Conservation (phyloP, 805 yeast species). For the Kodamaea hsintzibuensis region DNA sequence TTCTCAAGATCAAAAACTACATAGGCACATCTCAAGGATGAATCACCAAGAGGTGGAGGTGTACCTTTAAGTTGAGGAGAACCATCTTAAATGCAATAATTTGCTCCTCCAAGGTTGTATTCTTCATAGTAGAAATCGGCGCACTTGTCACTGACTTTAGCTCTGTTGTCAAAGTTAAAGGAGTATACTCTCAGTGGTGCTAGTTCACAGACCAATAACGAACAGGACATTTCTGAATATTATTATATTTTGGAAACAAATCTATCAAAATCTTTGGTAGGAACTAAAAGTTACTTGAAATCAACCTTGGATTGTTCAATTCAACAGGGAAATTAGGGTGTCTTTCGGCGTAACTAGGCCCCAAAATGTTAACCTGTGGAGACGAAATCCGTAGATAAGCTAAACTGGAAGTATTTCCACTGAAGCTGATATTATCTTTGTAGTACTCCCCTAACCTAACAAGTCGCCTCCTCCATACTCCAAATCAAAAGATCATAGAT, state of each 20-base stretch:
- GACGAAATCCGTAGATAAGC: neutral
- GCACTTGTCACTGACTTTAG: neutral
- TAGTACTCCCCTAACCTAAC: slow-evolving; percentile 8
- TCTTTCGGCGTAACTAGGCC: slow-evolving; percentile 13
- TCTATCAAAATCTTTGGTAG: too few relatives aligned
- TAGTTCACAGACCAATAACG: slow-evolving; percentile 15
- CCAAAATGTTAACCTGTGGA: neutral
- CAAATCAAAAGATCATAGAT: neutral
- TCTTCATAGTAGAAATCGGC: neutral
- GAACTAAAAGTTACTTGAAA: slow-evolving; percentile 19
- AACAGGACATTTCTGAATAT: too few relatives aligned
- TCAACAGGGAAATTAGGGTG: slow-evolving; percentile 20
- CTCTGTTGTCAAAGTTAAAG: slow-evolving; percentile 6
- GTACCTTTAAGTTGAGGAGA: neutral
- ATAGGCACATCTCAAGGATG: slow-evolving; percentile 28
- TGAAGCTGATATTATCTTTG: slow-evolving; percentile 4
- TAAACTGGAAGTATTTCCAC: slow-evolving; percentile 5
- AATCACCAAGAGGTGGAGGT: slow-evolving; percentile 23
- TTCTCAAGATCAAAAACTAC: slow-evolving; percentile 34
- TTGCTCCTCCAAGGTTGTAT: neutral
- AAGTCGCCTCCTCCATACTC: slow-evolving; percentile 8
- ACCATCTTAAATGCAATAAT: neutral
- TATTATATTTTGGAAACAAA: too few relatives aligned
- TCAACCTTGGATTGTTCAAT: slow-evolving; percentile 26
- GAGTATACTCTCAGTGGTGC: slow-evolving; percentile 5